A percentile compares a stretch with the other conserved stretches of the same genome.
Evolutionary conservation across 225 moss, liverwort and hornwort genomes (phyloP).

Genomic region (Sphagnum contortum): DNA sequence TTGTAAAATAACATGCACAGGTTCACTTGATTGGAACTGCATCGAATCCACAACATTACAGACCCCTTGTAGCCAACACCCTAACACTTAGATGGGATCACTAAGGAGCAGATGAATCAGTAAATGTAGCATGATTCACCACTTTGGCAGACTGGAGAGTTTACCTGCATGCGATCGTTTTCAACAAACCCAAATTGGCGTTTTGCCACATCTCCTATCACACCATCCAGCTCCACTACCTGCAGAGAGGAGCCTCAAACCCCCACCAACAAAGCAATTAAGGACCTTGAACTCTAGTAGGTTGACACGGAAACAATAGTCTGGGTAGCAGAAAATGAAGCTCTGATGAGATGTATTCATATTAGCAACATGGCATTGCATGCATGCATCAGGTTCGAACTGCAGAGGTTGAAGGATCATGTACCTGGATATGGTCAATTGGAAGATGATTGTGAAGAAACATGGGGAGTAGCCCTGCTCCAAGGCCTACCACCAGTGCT

Average conservation of each 20-base stretch:
- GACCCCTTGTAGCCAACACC: not conserved
- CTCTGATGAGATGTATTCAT: too few species aligned
- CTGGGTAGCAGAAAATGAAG: too few species aligned
- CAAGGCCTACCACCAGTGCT: slow-evolving; percentile 85
- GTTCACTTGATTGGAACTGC: too few species aligned
- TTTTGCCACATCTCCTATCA: slow-evolving; percentile 77
- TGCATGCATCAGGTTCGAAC: too few species aligned
- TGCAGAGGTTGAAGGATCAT: not conserved
- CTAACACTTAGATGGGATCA: not conserved
- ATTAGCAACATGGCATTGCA: too few species aligned
- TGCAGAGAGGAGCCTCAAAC: slow-evolving; percentile 8
- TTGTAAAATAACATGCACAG: too few species aligned
- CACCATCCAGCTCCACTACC: slow-evolving; percentile 87
- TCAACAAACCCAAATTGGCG: slow-evolving; percentile 82
- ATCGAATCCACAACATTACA: too few species aligned
- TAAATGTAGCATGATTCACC: not conserved
- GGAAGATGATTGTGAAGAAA: slow-evolving; percentile 90
- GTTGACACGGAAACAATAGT: too few species aligned
- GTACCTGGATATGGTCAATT: slow-evolving; percentile 63
- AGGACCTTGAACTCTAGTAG: too few species aligned
- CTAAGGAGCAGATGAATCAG: not conserved
- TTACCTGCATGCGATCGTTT: slow-evolving; percentile 81
- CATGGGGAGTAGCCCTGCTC: slow-evolving; percentile 92
- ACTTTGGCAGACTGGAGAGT: not conserved
- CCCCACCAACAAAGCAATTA: too few species aligned